Evolutionary conservation across 2,329 filamentous ascomycete species (phyloP).

Genomic region (Biscogniauxia sp.): DNA sequence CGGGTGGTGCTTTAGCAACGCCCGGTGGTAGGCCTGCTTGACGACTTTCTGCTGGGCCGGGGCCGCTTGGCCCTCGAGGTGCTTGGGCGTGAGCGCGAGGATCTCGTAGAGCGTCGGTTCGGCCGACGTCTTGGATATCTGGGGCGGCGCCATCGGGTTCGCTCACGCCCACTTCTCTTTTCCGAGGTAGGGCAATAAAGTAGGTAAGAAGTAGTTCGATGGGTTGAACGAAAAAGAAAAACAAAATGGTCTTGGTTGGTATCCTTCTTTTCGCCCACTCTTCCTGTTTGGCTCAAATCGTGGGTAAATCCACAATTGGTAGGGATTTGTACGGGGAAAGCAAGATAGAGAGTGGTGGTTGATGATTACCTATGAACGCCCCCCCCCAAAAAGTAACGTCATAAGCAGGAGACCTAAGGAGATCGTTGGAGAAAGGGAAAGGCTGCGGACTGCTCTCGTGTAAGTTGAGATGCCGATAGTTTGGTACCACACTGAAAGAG

Average conservation of each 20-base stretch:
- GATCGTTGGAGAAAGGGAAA: background rate
- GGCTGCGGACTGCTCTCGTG: background rate
- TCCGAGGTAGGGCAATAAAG: too few species aligned
- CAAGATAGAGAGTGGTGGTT: background rate
- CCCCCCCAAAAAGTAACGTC: background rate
- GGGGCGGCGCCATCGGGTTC: slow-evolving; percentile 22
- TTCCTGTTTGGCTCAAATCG: background rate
- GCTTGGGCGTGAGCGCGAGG: slow-evolving; percentile 51
- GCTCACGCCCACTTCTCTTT: background rate
- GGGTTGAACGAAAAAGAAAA: too few species aligned
- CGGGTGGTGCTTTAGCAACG: slow-evolving; percentile 64
- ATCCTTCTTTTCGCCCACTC: background rate
- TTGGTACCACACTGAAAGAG: background rate
- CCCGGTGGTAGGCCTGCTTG: slow-evolving; percentile 63
- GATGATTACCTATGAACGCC: background rate
- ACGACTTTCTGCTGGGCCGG: slow-evolving; percentile 43
- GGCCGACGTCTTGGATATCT: slow-evolving; percentile 26
- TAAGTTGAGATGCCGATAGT: slow-evolving; percentile 15
- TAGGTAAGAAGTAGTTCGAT: too few species aligned
- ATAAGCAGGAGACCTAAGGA: background rate
- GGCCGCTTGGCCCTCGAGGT: slow-evolving; percentile 44
- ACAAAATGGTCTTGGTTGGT: too few species aligned
- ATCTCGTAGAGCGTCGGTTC: slow-evolving; percentile 58
- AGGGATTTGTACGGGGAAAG: background rate
- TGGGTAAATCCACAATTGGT: too few species aligned